Evolutionary conservation across 2,329 filamentous ascomycete genomes (phyloP).

Genomic region (Trichoderma polysporum): DNA sequence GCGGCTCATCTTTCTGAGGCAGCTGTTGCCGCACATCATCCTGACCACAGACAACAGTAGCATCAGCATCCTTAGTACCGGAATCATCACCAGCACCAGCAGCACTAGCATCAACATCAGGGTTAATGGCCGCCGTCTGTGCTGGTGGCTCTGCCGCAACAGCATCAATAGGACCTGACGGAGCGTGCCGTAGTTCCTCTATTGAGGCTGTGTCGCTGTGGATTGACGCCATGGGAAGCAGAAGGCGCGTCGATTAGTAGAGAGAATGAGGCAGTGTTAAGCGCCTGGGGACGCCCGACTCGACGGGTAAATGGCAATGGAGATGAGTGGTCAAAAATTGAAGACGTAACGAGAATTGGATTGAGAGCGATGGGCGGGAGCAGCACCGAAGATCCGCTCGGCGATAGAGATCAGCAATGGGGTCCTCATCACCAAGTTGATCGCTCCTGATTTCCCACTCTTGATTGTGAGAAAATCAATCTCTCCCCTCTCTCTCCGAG

Average conservation of each 20-base stretch:
- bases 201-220: conserved; percentile 20
- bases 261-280: conserved; percentile 10
- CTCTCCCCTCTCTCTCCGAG: neutral
- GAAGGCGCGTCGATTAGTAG: neutral
- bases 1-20: neutral
- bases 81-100: neutral
- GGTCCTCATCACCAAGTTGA: neutral
- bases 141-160: neutral
- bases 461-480: neutral
- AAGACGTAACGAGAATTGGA: neutral
- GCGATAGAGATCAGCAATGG: neutral
- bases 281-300: neutral
- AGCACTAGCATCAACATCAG: neutral
- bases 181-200: conserved; percentile 7
- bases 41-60: neutral
- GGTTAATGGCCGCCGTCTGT: neutral
- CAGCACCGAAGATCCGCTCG: neutral
- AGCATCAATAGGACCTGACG: neutral
- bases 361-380: neutral
- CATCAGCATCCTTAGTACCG: neutral
- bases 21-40: neutral
- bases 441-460: neutral
- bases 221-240: conserved; percentile 5
- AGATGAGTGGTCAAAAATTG: neutral
- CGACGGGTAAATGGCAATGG: conserved; percentile 1